These are phyloP conservation scores for Triglochin maritima DNA, from an alignment of 106 monocot genomes.

Conservation along the genomic window DNA sequence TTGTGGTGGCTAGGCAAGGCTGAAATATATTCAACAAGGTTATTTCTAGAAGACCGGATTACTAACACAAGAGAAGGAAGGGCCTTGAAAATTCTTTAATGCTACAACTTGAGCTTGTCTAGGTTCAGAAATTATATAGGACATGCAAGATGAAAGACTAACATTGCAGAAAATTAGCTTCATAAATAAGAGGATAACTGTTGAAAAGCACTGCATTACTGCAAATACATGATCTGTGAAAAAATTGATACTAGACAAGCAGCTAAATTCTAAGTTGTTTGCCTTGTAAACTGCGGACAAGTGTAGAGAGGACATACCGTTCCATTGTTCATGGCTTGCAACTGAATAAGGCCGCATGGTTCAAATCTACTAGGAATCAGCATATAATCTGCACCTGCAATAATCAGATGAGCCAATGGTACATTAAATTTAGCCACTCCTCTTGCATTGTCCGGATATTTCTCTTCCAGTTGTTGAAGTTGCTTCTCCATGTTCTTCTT, in stretches of 20 bases:
- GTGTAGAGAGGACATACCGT: constrained; percentile 30
- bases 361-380: constrained; percentile 81
- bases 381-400: constrained; percentile 70
- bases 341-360: constrained; percentile 85
- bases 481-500: constrained; percentile 80
- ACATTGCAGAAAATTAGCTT: too few species aligned
- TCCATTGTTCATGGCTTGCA: constrained; percentile 85
- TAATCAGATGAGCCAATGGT: constrained; percentile 66
- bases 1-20: constrained; percentile 38
- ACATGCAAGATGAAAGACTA: too few species aligned
- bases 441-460: constrained; percentile 58
- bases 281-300: too few species aligned
- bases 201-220: too few species aligned
- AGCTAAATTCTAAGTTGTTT: too few species aligned
- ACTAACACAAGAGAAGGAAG: neutral
- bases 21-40: constrained; percentile 11
- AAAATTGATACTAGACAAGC: too few species aligned
- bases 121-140: too few species aligned
- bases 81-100: neutral
- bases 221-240: too few species aligned
- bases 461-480: constrained; percentile 37
- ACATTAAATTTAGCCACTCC: constrained; percentile 76
- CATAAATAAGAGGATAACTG: too few species aligned
- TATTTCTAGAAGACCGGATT: neutral
- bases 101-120: too few species aligned